phyloP scores from a whole-genome alignment of 495 filamentous ascomycete species.

The Xylaria venustula region DNA sequence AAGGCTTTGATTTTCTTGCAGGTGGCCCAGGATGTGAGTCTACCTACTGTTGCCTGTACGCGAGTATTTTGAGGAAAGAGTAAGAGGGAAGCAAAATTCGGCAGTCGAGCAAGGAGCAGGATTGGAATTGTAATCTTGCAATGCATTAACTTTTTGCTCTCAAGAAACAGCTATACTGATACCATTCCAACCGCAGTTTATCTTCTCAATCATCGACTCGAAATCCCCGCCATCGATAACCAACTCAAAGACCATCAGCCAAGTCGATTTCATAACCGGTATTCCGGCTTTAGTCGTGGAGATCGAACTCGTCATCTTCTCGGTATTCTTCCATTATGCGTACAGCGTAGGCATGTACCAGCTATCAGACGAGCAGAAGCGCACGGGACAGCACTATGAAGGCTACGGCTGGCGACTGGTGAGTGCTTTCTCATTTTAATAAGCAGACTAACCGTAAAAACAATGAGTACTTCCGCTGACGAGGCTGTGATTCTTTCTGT shows the following conservation, averaged over 20 bases:
- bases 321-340: conserved; percentile 13
- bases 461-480: no score
- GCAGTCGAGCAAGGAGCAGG: no score
- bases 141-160: no score
- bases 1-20: conserved; percentile 7
- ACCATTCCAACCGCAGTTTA: not conserved
- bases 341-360: conserved; percentile 8
- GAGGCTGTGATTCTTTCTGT: no score
- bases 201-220: conserved; percentile 5
- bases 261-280: conserved; percentile 10
- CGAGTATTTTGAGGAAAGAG: not conserved
- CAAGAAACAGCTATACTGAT: not conserved
- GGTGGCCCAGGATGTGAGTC: conserved; percentile 5
- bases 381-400: not conserved
- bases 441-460: no score
- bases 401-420: conserved; percentile 13
- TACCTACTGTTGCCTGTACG: not conserved
- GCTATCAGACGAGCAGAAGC: conserved; percentile 7
- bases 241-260: not conserved
- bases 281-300: conserved; percentile 6
- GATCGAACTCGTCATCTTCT: conserved; percentile 12
- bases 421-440: no score
- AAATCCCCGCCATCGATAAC: not conserved
- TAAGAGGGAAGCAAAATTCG: not conserved
- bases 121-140: no score